phyloP scores from a whole-genome alignment of 2,329 filamentous ascomycete genomes.

The Cephalotrichum gorgonifer region DNA sequence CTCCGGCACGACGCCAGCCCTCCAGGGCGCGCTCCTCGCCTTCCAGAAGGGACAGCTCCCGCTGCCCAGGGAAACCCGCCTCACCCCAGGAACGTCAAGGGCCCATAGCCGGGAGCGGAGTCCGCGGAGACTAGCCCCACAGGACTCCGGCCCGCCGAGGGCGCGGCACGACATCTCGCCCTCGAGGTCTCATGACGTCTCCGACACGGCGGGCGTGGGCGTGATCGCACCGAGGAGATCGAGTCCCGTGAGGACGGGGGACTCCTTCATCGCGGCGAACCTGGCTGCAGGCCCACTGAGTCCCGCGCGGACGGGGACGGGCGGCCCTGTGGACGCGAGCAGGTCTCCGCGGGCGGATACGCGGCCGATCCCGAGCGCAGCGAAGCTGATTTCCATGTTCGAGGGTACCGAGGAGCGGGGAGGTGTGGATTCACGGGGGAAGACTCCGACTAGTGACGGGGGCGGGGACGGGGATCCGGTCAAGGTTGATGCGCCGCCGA shows the following conservation, averaged over 20 bases:
- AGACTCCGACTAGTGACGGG: neutral
- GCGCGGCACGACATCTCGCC: neutral
- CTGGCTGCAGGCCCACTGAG: neutral
- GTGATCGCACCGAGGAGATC: neutral
- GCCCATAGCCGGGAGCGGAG: constrained; percentile 33
- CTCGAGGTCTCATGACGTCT: neutral
- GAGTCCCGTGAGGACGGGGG: neutral
- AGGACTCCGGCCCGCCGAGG: neutral
- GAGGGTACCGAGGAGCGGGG: constrained; percentile 35
- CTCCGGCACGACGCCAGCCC: constrained; percentile 30
- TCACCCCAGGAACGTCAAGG: neutral
- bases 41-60: constrained; percentile 42
- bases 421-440: constrained; percentile 13
- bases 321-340: neutral
- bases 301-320: neutral
- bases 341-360: constrained; percentile 31
- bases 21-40: constrained; percentile 44
- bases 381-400: constrained; percentile 58
- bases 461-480: constrained; percentile 16
- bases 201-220: neutral
- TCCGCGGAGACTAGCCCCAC: constrained; percentile 17
- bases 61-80: constrained; percentile 30
- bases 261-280: neutral
- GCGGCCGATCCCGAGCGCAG: constrained; percentile 50
- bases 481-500: constrained; percentile 19